These are phyloP conservation scores for Rhodotorula sp. DNA, from an alignment of 1,284 basidiomycete species.

Conservation along the genomic window DNA sequence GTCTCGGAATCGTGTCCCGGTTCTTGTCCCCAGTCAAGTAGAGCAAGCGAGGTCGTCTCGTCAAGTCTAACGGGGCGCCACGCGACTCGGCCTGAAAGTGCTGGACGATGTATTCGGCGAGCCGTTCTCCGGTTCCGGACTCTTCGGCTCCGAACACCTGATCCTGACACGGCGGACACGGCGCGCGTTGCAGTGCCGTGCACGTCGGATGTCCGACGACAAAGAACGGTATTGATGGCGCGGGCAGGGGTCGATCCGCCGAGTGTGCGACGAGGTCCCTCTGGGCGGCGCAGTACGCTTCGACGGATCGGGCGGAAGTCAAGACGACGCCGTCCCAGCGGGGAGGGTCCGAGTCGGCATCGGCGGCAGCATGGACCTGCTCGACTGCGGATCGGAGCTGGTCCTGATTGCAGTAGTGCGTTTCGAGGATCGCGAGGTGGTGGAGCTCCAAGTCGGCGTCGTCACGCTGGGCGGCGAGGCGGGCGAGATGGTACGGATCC, in stretches of 20 bases:
- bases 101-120: slow-evolving; percentile 63
- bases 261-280: not conserved
- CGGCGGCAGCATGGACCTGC: not conserved
- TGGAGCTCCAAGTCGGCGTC: slow-evolving; percentile 43
- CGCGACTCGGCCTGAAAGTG: not conserved
- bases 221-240: slow-evolving; percentile 61
- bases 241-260: not conserved
- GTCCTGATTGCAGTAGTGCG: slow-evolving; percentile 57
- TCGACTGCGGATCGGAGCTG: slow-evolving; percentile 55
- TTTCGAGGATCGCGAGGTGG: slow-evolving; percentile 68
- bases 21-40: slow-evolving; percentile 82
- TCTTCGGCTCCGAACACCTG: slow-evolving; percentile 59
- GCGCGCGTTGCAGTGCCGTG: slow-evolving; percentile 9
- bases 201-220: slow-evolving; percentile 64
- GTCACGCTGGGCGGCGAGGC: not conserved
- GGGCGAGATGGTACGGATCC: slow-evolving; percentile 58
- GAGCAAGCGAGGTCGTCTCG: slow-evolving; percentile 52
- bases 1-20: slow-evolving; percentile 61
- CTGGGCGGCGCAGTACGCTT: slow-evolving; percentile 59
- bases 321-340: slow-evolving; percentile 63
- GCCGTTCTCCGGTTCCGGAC: slow-evolving; percentile 63
- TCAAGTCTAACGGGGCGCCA: too few species aligned
- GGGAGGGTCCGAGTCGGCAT: slow-evolving; percentile 40
- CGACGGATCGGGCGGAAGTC: slow-evolving; percentile 68
- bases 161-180: slow-evolving; percentile 47